Evolutionary conservation across 2,329 filamentous ascomycete species (phyloP), one percentile per base, ranked within the genome.

Genomic region (Phyllosticta ampelicida): DNA sequence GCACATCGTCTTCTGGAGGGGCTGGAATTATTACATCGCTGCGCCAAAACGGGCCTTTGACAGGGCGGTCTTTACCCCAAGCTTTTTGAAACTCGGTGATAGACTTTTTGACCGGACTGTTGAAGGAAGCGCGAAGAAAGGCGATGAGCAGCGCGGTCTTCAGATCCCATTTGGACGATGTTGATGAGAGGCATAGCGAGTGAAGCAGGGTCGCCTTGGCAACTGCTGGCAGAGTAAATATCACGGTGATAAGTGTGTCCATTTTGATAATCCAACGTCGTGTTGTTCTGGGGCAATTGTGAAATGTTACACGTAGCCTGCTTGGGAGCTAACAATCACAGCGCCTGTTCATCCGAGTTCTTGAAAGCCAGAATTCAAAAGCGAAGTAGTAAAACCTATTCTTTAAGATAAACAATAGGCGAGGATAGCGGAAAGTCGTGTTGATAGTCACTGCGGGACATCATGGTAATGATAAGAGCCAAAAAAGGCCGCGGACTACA

Each of bases 11-110:
- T 67, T 78, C 78, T 0, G 81, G 75, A 0, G 85, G 86, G 2
- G 74, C 73, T 0, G 83, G 80, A 16, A 89, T 74, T 0, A 79
- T 81, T 49, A 87, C 85, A 57, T 83, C 86, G 65, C 85, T 86
- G 21, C 95, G 78, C 91, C 91, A 96, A 63, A 94, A 83, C 51
- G 81, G 82, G 3, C 90, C 90, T 68, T 89, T 90, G 67, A 95
- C 76, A 0, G 82, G 84, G 0, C 80, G 80, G 56, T 87, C 86
- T 59, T 77, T 81, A 51, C 81, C 73, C 1, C 82, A 80, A n/a
- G 81, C 65, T 49, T 73, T 75, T 71, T 96, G 92, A 6, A 65
- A 51, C 53, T 70, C 68, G 0, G 65, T 63, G n/a, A 73, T 69
- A 1, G 65, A 58, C 2, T 61, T 55, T 1, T 66, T 62, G n/a